Evolutionary conservation across 2,329 filamentous ascomycete species (phyloP).

Genomic region (Fusarium nisikadoi): DNA sequence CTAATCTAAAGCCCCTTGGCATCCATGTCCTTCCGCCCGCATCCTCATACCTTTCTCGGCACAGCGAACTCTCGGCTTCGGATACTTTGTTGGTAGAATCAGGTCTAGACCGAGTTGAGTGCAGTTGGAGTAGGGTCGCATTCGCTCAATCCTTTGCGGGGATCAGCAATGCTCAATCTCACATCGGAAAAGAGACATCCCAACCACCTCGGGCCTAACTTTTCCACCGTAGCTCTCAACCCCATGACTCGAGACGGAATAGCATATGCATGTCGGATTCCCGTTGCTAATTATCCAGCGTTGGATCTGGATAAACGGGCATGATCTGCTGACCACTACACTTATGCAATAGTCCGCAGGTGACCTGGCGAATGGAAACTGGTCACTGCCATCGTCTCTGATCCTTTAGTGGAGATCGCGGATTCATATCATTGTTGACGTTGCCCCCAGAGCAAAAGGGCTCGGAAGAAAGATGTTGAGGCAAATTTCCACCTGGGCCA

Average conservation of each 20-base stretch:
- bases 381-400: too few species aligned
- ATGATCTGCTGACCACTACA: neutral
- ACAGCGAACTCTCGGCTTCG: neutral
- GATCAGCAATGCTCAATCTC: slow-evolving; percentile 5
- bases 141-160: neutral
- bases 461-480: neutral
- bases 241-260: neutral
- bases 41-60: neutral
- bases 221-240: neutral
- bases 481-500: neutral
- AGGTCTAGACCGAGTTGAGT: neutral
- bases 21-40: neutral
- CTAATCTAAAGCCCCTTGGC: neutral
- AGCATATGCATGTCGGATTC: neutral
- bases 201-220: neutral
- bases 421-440: neutral
- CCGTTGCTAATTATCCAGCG: neutral
- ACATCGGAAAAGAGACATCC: slow-evolving; percentile 12
- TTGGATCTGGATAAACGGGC: neutral
- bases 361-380: neutral
- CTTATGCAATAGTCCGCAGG: neutral
- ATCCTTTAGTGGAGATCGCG: neutral
- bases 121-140: neutral
- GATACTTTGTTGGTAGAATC: neutral
- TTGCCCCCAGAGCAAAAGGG: neutral